These are phyloP conservation scores for Lodderomyces pseudojiufengensis DNA, from an alignment of 1,139 yeast species.

Conservation along the genomic window DNA sequence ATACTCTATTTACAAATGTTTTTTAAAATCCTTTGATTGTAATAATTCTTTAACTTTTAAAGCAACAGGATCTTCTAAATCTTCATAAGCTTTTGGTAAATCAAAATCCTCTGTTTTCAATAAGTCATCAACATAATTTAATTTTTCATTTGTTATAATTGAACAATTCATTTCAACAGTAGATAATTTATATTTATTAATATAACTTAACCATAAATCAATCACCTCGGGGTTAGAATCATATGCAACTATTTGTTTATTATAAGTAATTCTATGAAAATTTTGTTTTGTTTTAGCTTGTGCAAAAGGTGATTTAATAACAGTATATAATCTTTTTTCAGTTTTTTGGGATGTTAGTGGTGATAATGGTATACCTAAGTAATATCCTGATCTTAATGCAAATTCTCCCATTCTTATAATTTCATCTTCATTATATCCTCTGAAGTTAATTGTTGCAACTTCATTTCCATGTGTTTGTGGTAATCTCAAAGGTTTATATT, in stretches of 20 bases:
- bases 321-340: constrained; percentile 81
- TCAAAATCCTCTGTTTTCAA: constrained; percentile 25
- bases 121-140: constrained; percentile 39
- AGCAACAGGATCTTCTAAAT: constrained; percentile 59
- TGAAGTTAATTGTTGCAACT: constrained; percentile 66
- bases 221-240: constrained; percentile 85
- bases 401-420: constrained; percentile 79
- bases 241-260: constrained; percentile 68
- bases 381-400: constrained; percentile 85
- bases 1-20: constrained; percentile 24
- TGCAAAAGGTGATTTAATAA: constrained; percentile 88
- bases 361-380: constrained; percentile 78
- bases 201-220: constrained; percentile 76
- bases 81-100: constrained; percentile 36
- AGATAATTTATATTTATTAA: constrained; percentile 71
- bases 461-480: constrained; percentile 66
- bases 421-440: constrained; percentile 69
- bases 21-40: constrained; percentile 51
- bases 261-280: constrained; percentile 83
- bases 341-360: constrained; percentile 57
- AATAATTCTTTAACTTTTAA: constrained; percentile 70
- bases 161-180: constrained; percentile 84
- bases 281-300: constrained; percentile 94
- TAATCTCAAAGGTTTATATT: constrained; percentile 75
- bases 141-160: constrained; percentile 57